Percentiles rank a stretch among this genome's conserved stretches.
Conservation (phyloP, 192 early-diverging fungal genomes). For the Entomortierella chlamydospora region DNA sequence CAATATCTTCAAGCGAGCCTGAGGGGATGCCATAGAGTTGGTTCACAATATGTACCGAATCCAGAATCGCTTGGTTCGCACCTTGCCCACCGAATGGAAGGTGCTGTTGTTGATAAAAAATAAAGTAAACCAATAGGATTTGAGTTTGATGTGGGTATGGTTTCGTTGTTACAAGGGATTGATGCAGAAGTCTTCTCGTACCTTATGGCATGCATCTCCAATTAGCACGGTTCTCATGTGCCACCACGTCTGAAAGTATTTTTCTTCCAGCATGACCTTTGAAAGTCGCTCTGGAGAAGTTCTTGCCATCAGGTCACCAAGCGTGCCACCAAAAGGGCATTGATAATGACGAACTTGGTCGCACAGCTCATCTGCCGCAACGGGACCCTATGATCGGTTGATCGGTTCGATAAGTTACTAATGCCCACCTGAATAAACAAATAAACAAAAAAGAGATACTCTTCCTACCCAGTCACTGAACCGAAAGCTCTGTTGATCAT, state of each 20-base stretch:
- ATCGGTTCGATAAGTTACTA: too few species aligned
- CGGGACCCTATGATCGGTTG: conserved; percentile 1
- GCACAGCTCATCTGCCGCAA: conserved; percentile 18
- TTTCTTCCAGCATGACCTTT: conserved; percentile 34
- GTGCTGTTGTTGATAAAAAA: too few species aligned
- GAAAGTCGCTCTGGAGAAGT: conserved; percentile 20
- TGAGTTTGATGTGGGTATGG: too few species aligned
- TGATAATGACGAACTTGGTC: conserved; percentile 26
- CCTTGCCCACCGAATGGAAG: conserved; percentile 30
- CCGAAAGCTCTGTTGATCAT: conserved; percentile 17
- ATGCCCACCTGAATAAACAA: neutral
- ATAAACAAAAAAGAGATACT: too few species aligned
- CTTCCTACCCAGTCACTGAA: conserved; percentile 33
- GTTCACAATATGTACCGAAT: conserved; percentile 32
- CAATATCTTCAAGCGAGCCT: conserved; percentile 6
- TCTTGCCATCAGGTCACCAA: conserved; percentile 21
- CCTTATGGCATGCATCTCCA: conserved; percentile 35
- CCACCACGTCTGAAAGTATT: conserved; percentile 28
- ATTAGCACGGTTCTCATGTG: conserved; percentile 21
- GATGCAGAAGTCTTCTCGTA: too few species aligned
- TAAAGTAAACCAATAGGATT: too few species aligned
- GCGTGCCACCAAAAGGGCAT: conserved; percentile 14
- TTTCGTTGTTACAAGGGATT: too few species aligned
- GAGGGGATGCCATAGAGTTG: conserved; percentile 27
- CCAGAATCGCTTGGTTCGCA: conserved; percentile 30